These are phyloP conservation scores for Aphanoascus verrucosus DNA, from an alignment of 2,329 filamentous ascomycete species.

Conservation along the genomic window DNA sequence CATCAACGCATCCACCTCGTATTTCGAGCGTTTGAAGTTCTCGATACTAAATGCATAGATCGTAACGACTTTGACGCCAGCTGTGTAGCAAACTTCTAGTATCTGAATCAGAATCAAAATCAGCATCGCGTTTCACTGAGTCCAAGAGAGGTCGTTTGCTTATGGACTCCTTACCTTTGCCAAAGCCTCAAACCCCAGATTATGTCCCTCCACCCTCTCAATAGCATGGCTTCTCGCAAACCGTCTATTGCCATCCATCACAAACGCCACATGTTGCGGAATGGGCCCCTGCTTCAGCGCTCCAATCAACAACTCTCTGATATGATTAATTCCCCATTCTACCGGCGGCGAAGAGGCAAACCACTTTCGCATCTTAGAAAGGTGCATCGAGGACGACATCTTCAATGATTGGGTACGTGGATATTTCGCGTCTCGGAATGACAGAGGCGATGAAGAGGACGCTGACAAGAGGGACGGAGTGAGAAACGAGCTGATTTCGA, in stretches of 20 bases:
- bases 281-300: constrained; percentile 82
- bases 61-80: constrained; percentile 89
- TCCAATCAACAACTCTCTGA: constrained; percentile 78
- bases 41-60: constrained; percentile 99
- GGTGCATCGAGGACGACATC: constrained; percentile 45
- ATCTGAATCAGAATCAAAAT: constrained; percentile 45
- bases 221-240: constrained; percentile 86
- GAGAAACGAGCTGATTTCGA: neutral
- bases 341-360: constrained; percentile 78
- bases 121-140: neutral
- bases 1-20: constrained; percentile 95
- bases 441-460: neutral
- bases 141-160: no score
- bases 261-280: constrained; percentile 93
- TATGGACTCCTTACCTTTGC: constrained; percentile 59
- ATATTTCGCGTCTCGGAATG: neutral
- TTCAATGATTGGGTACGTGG: neutral
- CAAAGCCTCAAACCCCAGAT: constrained; percentile 87
- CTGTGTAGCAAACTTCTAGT: constrained; percentile 96
- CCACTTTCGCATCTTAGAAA: constrained; percentile 59
- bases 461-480: neutral
- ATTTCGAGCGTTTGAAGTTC: constrained; percentile 94
- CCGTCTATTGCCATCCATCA: constrained; percentile 95
- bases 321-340: constrained; percentile 71
- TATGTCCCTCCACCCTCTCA: constrained; percentile 92